Evolutionary conservation across 106 monocot species (phyloP).

Genomic region (Apostasia shenzhenica): DNA sequence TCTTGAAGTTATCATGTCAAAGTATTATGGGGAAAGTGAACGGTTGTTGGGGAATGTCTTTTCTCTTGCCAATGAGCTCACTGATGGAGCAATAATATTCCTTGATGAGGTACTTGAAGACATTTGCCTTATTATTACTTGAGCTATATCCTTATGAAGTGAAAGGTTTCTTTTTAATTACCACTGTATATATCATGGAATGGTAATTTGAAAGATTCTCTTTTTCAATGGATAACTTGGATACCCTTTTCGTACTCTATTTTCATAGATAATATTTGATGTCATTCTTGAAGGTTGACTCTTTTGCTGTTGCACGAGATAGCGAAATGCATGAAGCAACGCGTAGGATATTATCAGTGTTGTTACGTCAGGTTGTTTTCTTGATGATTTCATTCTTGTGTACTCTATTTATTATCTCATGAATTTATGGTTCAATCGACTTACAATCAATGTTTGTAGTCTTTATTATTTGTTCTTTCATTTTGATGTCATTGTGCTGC

Average conservation of each 20-base stretch:
- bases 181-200: no score
- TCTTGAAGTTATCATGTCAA: constrained; percentile 86
- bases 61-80: constrained; percentile 76
- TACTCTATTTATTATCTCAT: no score
- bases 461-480: no score
- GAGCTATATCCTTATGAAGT: neutral
- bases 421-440: no score
- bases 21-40: constrained; percentile 97
- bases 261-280: neutral
- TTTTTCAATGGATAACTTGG: no score
- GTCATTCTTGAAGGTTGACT: constrained; percentile 50
- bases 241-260: no score
- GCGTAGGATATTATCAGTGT: constrained; percentile 81
- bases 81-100: constrained; percentile 81
- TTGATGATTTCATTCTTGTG: no score
- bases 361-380: constrained; percentile 56
- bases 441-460: no score
- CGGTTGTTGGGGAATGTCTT: constrained; percentile 77
- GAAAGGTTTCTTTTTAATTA: neutral
- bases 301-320: constrained; percentile 80
- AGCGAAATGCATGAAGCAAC: constrained; percentile 96
- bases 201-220: no score
- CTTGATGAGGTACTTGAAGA: constrained; percentile 60
- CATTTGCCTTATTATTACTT: neutral
- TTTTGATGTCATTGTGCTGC: no score